Evolutionary conservation across 345 rosid species (phyloP), one percentile per base, ranked within the genome.

Genomic region (Mallotus nudiflorus): DNA sequence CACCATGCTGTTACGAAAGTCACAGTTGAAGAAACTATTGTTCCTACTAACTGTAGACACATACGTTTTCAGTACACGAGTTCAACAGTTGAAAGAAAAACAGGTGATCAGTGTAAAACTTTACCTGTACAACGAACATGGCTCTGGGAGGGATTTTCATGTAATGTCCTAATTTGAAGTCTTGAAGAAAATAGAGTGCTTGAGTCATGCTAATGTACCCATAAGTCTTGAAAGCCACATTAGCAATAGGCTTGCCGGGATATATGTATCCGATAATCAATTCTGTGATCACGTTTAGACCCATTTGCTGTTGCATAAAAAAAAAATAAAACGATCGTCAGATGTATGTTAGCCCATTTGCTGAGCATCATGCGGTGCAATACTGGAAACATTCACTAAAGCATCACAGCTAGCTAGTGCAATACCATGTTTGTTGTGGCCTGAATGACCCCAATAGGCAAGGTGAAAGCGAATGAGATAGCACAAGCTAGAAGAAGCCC

Each of bases 111-210:
- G 6, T 33, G 37, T 33, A 33, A 33, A 33, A n/a, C n/a, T 33
- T 33, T 76, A 85, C 87, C 90, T 93, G 97, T 53, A 77, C 92
- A 22, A 81, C 29, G 80, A 93, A 93, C 96, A 93, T 93, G 28
- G 92, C 83, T 72, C 59, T 88, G 9, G 96, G 98, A 42, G 97
- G 95, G 66, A 93, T 69, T 84, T 93, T 93, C 97, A 91, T 91
- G 65, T 93, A 91, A 70, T 93, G 97, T n/a, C 96, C 98, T 52
- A 92, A 73, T 75, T 93, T 93, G 83, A 93, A 91, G 74, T 91
- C 98, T 1, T 68, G 60, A 0, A 89, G 62, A 65, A 93, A 93
- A 57, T 27, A 45, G 14, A 91, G 79, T 51, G 97, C 97, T 80
- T 93, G 97, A 35, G 74, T 2, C 97, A 93, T 88, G 75, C 95